Conservation (phyloP, 1,284 basidiomycete genomes). For the Coniferiporia sulphurascens region DNA sequence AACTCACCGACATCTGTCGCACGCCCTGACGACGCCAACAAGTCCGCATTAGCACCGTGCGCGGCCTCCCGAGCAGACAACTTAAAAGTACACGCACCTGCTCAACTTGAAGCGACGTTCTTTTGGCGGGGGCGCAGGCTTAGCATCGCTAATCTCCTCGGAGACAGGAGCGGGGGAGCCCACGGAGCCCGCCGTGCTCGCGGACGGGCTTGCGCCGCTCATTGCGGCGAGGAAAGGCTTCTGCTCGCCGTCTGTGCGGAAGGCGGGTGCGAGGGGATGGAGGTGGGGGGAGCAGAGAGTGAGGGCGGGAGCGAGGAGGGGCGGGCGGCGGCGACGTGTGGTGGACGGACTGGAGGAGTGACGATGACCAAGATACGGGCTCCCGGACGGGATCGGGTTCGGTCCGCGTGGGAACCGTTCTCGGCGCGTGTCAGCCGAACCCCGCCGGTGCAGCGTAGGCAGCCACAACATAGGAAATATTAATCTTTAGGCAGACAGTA, state of each 20-base stretch:
- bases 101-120: constrained; percentile 79
- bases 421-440: neutral
- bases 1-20: constrained; percentile 79
- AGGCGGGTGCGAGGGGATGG: neutral
- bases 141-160: constrained; percentile 10
- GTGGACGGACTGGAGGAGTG: neutral
- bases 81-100: constrained; percentile 46
- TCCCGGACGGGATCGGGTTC: neutral
- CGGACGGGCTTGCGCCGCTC: neutral
- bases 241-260: neutral
- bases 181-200: neutral
- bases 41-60: neutral
- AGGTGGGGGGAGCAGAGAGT: neutral
- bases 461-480: neutral
- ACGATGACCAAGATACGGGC: neutral
- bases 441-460: neutral
- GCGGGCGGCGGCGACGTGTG: neutral
- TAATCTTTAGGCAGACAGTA: no score
- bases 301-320: neutral
- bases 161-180: neutral
- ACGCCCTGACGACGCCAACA: constrained; percentile 46
- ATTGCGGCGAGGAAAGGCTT: neutral
- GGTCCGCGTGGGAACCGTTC: neutral
- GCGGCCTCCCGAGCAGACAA: neutral
- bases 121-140: constrained; percentile 34